Conservation (phyloP, 2,329 filamentous ascomycete species). For the Cercospora janseana region DNA sequence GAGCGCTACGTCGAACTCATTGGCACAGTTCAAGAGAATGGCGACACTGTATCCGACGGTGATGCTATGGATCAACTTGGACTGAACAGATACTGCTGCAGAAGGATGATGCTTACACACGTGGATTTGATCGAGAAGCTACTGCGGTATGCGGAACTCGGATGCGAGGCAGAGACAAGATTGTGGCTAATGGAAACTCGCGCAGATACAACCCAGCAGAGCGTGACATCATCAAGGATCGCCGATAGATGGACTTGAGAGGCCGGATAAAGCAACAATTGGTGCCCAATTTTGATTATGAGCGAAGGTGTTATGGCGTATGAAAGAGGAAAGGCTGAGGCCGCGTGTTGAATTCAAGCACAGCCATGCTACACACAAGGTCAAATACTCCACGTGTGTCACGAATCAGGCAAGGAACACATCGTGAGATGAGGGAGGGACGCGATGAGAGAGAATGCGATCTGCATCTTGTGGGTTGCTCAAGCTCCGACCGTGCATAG, state of each 20-base stretch:
- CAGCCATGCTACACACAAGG: background rate
- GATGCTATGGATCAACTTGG: conserved; percentile 95
- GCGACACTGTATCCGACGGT: conserved; percentile 60
- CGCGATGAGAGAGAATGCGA: too few species aligned
- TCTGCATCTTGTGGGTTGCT: too few species aligned
- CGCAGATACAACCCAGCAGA: conserved; percentile 40
- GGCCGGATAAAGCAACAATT: background rate
- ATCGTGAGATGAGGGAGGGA: too few species aligned
- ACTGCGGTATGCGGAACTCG: conserved; percentile 66
- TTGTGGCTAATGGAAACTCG: conserved; percentile 10
- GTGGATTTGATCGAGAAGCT: conserved; percentile 99
- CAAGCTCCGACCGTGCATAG: too few species aligned
- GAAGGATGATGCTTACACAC: conserved; percentile 99
- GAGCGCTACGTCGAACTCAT: conserved; percentile 90
- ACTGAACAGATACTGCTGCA: conserved; percentile 95
- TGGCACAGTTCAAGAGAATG: conserved; percentile 71
- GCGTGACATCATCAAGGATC: conserved; percentile 38
- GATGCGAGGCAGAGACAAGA: background rate
- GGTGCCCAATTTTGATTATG: background rate
- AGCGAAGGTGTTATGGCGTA: conserved; percentile 13
- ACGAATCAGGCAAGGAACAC: too few species aligned
- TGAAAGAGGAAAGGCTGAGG: background rate
- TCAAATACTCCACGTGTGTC: too few species aligned
- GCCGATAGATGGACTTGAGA: conserved; percentile 3
- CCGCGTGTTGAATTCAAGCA: background rate